Conservation (phyloP, 495 filamentous ascomycete genomes). For the Articulospora tetracladia region DNA sequence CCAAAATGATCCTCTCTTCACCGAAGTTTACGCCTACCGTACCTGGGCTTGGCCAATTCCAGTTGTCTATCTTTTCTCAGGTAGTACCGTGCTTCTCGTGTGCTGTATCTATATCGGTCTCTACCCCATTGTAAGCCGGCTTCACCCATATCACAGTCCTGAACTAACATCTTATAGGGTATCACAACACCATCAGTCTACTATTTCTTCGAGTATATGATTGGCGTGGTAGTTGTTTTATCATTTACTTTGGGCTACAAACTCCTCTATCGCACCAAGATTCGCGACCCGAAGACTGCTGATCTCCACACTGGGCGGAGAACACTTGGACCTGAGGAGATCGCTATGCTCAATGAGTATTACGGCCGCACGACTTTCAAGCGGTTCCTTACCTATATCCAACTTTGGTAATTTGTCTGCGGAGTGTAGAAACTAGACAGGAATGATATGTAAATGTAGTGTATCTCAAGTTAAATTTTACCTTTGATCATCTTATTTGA, state of each 20-base stretch:
- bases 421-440: no score
- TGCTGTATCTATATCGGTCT: not conserved
- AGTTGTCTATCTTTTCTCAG: not conserved
- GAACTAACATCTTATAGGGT: not conserved
- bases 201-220: slow-evolving; percentile 1
- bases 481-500: no score
- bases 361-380: not conserved
- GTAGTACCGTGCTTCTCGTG: not conserved
- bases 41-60: not conserved
- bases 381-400: not conserved
- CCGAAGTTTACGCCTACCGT: not conserved
- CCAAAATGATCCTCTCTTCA: not conserved
- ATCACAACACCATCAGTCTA: not conserved
- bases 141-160: not conserved
- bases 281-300: not conserved
- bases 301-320: not conserved
- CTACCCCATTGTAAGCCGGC: not conserved
- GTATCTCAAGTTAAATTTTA: no score
- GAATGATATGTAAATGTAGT: no score
- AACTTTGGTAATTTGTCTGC: not conserved
- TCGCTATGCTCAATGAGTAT: not conserved
- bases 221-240: not conserved
- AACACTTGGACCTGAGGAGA: not conserved
- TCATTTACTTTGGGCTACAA: not conserved
- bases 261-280: not conserved